These are phyloP conservation scores for Sphagnum fallax DNA, from an alignment of 228 moss, liverwort and hornwort species.

Conservation along the genomic window DNA sequence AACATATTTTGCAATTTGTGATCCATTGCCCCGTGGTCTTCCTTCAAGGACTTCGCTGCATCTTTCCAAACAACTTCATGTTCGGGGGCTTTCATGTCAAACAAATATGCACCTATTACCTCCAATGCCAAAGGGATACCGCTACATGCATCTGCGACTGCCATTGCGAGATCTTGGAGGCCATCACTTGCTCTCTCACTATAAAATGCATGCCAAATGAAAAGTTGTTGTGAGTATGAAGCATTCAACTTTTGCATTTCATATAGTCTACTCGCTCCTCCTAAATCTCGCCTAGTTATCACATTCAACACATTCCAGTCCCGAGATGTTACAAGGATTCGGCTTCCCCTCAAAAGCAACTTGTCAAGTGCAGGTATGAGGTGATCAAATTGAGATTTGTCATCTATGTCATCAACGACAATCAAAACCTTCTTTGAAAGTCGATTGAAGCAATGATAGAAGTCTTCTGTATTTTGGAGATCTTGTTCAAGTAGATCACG, in stretches of 20 bases:
- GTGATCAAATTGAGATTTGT: constrained; percentile 24
- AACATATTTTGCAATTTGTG: too few species aligned
- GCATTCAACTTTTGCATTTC: constrained; percentile 8
- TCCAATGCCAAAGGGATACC: constrained; percentile 23
- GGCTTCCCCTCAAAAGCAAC: constrained; percentile 29
- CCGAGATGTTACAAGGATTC: constrained; percentile 20
- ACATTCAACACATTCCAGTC: constrained; percentile 8
- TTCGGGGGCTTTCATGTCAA: not conserved
- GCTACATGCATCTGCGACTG: constrained; percentile 24
- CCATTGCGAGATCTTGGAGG: constrained; percentile 28
- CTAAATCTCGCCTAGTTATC: too few species aligned
- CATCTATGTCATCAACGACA: constrained; percentile 27
- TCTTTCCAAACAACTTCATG: not conserved
- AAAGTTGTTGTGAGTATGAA: constrained; percentile 14
- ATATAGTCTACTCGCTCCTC: not conserved
- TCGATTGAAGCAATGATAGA: too few species aligned
- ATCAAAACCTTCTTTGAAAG: constrained; percentile 15
- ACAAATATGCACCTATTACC: constrained; percentile 25
- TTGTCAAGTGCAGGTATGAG: constrained; percentile 18
- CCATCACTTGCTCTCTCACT: constrained; percentile 10
- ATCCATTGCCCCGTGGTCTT: too few species aligned
- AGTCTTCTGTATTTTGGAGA: too few species aligned
- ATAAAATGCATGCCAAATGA: constrained; percentile 30
- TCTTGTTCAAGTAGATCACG: too few species aligned
- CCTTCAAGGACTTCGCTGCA: too few species aligned